Evolutionary conservation across 83 land plant genomes (phyloP).

Genomic region (Diphasiastrum complanatum): DNA sequence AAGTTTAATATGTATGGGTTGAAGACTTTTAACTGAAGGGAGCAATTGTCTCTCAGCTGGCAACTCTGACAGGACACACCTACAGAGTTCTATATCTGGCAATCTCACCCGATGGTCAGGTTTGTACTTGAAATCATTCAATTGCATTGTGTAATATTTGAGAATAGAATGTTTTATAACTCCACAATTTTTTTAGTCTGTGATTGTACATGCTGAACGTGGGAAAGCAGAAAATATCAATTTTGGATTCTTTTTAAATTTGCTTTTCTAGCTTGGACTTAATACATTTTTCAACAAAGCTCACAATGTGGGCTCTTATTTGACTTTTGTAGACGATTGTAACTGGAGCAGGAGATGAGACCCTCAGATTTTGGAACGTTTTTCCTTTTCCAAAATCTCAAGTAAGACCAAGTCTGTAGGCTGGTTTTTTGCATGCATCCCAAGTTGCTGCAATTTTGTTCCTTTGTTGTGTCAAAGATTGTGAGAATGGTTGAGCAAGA

Average conservation of each 20-base stretch:
- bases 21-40: not conserved
- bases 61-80: conserved; percentile 87
- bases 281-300: too few species aligned
- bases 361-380: conserved; percentile 94
- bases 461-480: not conserved
- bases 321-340: conserved; percentile 63
- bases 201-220: too few species aligned
- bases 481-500: too few species aligned
- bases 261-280: not conserved
- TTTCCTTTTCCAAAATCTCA: conserved; percentile 93
- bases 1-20: not conserved
- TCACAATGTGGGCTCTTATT: not conserved
- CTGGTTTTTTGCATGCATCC: too few species aligned
- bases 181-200: too few species aligned
- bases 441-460: not conserved
- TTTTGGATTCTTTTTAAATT: not conserved
- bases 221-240: too few species aligned
- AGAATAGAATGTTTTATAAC: too few species aligned
- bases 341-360: conserved; percentile 95
- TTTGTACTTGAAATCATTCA: conserved; percentile 13
- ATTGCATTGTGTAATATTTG: too few species aligned
- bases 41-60: conserved; percentile 20
- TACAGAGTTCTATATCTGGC: conserved; percentile 89
- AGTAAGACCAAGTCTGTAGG: conserved; percentile 10
- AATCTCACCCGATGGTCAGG: conserved; percentile 97